A percentile compares a stretch with the other conserved stretches of the same genome.
Evolutionary conservation across 805 yeast genomes (phyloP).

Genomic region (Suhomyces xylopsoci): DNA sequence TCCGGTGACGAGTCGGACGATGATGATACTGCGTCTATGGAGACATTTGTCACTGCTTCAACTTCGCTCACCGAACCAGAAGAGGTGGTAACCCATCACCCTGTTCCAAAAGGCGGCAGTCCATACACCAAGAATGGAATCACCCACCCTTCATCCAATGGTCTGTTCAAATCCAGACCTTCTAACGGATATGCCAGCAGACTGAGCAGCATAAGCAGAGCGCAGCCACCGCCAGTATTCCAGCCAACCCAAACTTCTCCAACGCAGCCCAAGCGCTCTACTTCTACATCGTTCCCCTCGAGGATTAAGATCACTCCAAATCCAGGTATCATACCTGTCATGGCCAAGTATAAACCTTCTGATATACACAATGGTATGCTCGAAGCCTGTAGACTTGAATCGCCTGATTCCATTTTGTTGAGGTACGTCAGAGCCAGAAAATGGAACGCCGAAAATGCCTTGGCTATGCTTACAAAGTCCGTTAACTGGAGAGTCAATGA

Average conservation of each 20-base stretch:
- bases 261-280: background rate
- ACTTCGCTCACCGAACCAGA: slow-evolving; percentile 23
- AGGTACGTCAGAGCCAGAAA: slow-evolving; percentile 85
- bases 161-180: background rate
- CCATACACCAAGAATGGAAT: slow-evolving; percentile 4
- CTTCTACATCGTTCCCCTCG: background rate
- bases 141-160: slow-evolving; percentile 2
- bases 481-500: slow-evolving; percentile 71
- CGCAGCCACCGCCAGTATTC: background rate
- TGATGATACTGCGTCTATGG: slow-evolving; percentile 21
- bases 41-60: slow-evolving; percentile 32
- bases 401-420: slow-evolving; percentile 74
- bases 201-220: background rate
- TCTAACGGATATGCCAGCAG: slow-evolving; percentile 1
- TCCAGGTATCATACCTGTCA: slow-evolving; percentile 45
- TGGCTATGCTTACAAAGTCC: slow-evolving; percentile 70
- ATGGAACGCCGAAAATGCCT: slow-evolving; percentile 67
- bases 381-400: slow-evolving; percentile 64
- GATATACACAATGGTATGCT: slow-evolving; percentile 54
- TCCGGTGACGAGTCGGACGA: slow-evolving; percentile 13
- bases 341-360: slow-evolving; percentile 51
- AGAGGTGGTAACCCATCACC: slow-evolving; percentile 2
- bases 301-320: slow-evolving; percentile 14
- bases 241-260: background rate
- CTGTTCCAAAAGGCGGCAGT: slow-evolving; percentile 4